Conservation (phyloP, 208 protist species). For the Leishmania braziliensis region DNA sequence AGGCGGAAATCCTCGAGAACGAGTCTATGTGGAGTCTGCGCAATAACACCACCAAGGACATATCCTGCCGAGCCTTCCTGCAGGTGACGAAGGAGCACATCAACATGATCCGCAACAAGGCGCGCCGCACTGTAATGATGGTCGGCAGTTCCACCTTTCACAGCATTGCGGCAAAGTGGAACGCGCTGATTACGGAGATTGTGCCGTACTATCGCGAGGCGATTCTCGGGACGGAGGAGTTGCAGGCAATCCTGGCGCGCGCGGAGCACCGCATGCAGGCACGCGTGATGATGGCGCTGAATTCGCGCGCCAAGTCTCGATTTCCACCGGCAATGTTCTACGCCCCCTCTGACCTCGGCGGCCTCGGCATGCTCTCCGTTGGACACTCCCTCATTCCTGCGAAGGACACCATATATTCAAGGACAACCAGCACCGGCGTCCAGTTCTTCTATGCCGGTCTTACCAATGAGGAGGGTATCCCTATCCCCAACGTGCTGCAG, state of each 20-base stretch:
- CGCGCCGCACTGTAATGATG: conserved; percentile 99
- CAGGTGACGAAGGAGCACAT: conserved; percentile 97
- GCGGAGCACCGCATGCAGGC: conserved; percentile 99
- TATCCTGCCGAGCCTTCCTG: conserved; percentile 99
- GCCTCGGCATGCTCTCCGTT: conserved; percentile 99
- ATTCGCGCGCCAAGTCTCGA: conserved; percentile 99
- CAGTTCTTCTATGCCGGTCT: conserved; percentile 99
- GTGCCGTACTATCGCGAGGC: conserved; percentile 99
- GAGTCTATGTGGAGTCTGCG: conserved; percentile 99
- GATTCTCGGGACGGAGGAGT: conserved; percentile 95
- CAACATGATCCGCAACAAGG: conserved; percentile 98
- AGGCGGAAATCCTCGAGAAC: conserved; percentile 91
- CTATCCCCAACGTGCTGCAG: conserved; percentile 99
- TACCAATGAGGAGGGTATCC: conserved; percentile 98
- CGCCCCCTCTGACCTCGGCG: conserved; percentile 98
- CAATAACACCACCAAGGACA: conserved; percentile 98
- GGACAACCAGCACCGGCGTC: conserved; percentile 98
- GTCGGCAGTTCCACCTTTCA: conserved; percentile 99
- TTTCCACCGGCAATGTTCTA: conserved; percentile 99
- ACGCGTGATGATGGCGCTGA: conserved; percentile 99
- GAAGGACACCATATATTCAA: conserved; percentile 97
- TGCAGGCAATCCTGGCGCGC: conserved; percentile 99
- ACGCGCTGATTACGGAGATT: conserved; percentile 99
- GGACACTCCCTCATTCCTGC: conserved; percentile 99
- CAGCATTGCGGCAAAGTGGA: conserved; percentile 99